A percentile compares a stretch with the other conserved stretches of the same genome.
Conservation (phyloP, 768 basidiomycete species). For the Tylopilus sp. region DNA sequence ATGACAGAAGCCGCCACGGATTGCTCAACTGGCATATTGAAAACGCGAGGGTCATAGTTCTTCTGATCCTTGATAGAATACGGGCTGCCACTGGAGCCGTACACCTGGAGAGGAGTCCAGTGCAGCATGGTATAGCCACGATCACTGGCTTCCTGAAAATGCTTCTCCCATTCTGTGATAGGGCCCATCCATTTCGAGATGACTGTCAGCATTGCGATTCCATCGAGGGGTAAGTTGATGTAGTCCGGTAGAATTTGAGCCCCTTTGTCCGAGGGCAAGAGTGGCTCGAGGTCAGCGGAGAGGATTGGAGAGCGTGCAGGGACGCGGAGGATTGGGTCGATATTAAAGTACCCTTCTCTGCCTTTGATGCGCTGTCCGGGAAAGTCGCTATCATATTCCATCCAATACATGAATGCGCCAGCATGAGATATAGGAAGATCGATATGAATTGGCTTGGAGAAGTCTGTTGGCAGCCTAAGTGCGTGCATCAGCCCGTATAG, state of each 20-base stretch:
- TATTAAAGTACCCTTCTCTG: slow-evolving; percentile 91
- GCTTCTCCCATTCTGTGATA: slow-evolving; percentile 67
- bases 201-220: slow-evolving; percentile 82
- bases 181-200: slow-evolving; percentile 99
- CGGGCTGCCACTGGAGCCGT: slow-evolving; percentile 86
- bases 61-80: slow-evolving; percentile 92
- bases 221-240: slow-evolving; percentile 80
- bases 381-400: slow-evolving; percentile 77
- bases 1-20: slow-evolving; percentile 57
- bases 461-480: slow-evolving; percentile 74
- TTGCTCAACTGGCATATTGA: slow-evolving; percentile 40
- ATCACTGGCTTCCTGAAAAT: slow-evolving; percentile 80
- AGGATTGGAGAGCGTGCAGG: slow-evolving; percentile 77
- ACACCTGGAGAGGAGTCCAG: slow-evolving; percentile 90
- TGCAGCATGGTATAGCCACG: slow-evolving; percentile 99
- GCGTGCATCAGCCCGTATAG: slow-evolving; percentile 19
- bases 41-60: slow-evolving; percentile 75
- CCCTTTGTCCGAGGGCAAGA: slow-evolving; percentile 53
- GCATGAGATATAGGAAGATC: slow-evolving; percentile 96
- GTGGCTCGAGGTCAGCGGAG: slow-evolving; percentile 45
- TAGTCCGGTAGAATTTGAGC: slow-evolving; percentile 46
- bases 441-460: slow-evolving; percentile 88
- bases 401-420: slow-evolving; percentile 92
- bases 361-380: slow-evolving; percentile 68
- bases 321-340: slow-evolving; percentile 83